Percentiles rank a stretch among this genome's conserved stretches.
phyloP scores from a whole-genome alignment of 768 basidiomycete genomes.

The Collybia mongolica region DNA sequence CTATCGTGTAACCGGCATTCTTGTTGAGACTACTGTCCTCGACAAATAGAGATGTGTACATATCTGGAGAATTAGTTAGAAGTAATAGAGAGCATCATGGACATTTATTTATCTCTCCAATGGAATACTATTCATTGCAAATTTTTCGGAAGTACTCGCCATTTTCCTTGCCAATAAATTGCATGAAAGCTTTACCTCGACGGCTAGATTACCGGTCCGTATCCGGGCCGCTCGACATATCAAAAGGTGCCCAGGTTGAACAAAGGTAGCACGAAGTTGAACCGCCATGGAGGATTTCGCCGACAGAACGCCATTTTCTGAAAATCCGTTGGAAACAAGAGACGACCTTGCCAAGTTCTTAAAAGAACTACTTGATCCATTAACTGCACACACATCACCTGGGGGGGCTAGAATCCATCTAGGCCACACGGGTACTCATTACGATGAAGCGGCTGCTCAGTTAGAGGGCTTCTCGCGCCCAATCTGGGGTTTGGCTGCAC shows the following conservation, averaged over 20 bases:
- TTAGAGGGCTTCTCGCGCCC: slow-evolving; percentile 78
- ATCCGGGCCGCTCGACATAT: slow-evolving; percentile 8
- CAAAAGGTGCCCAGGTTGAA: slow-evolving; percentile 1
- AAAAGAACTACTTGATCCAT: slow-evolving; percentile 58
- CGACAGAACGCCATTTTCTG: slow-evolving; percentile 41
- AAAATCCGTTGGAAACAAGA: slow-evolving; percentile 62
- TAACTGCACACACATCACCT: slow-evolving; percentile 67
- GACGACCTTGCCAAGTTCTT: slow-evolving; percentile 59
- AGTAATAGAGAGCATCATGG: slow-evolving; percentile 4
- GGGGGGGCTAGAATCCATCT: slow-evolving; percentile 72
- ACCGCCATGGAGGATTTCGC: slow-evolving; percentile 30
- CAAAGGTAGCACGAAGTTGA: neutral
- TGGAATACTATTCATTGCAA: neutral
- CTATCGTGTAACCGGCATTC: slow-evolving; percentile 89
- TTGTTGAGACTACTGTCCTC: slow-evolving; percentile 84
- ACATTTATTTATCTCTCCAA: slow-evolving; percentile 11
- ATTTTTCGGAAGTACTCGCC: neutral
- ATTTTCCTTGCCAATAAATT: neutral
- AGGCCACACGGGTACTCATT: slow-evolving; percentile 70
- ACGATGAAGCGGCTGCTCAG: slow-evolving; percentile 69
- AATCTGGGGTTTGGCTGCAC: slow-evolving; percentile 70
- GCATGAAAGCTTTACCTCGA: neutral
- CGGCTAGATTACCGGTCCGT: neutral
- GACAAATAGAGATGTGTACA: slow-evolving; percentile 41
- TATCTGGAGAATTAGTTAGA: slow-evolving; percentile 1